Evolutionary conservation across 2,329 filamentous ascomycete genomes (phyloP).

Genomic region (Colletotrichum theobromicola): DNA sequence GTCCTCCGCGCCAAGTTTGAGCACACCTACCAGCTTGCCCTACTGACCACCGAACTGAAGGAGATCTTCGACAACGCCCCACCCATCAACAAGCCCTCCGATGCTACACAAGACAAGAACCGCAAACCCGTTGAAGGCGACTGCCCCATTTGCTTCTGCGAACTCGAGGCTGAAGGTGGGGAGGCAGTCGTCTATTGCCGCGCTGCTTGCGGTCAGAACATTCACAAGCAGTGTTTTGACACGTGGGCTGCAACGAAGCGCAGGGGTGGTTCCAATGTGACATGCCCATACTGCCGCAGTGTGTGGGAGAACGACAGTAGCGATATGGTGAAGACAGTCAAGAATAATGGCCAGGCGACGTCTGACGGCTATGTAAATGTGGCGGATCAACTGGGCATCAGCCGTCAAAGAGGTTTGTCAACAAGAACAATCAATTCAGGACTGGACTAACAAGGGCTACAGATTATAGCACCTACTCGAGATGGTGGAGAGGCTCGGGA

Average conservation of each 20-base stretch:
- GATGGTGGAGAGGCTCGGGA: neutral
- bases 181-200: slow-evolving; percentile 55
- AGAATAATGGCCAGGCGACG: slow-evolving; percentile 42
- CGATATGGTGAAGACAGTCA: slow-evolving; percentile 46
- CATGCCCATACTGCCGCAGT: slow-evolving; percentile 67
- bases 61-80: slow-evolving; percentile 63
- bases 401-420: slow-evolving; percentile 50
- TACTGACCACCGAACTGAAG: slow-evolving; percentile 62
- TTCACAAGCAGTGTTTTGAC: slow-evolving; percentile 58
- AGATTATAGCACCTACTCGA: slow-evolving; percentile 15
- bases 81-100: slow-evolving; percentile 44
- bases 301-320: slow-evolving; percentile 55
- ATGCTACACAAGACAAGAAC: slow-evolving; percentile 40
- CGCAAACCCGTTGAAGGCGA: slow-evolving; percentile 58
- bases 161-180: slow-evolving; percentile 39
- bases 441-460: neutral
- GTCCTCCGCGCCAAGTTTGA: slow-evolving; percentile 63
- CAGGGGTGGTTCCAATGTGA: slow-evolving; percentile 42
- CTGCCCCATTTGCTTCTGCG: slow-evolving; percentile 63
- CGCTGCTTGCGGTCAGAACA: slow-evolving; percentile 59
- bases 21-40: slow-evolving; percentile 66
- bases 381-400: slow-evolving; percentile 64
- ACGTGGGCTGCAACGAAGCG: slow-evolving; percentile 58
- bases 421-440: neutral
- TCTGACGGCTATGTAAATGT: slow-evolving; percentile 68